A percentile compares a stretch with the other conserved stretches of the same genome.
phyloP scores from a whole-genome alignment of 2,329 filamentous ascomycete species.

The Macroventuria anomochaeta region DNA sequence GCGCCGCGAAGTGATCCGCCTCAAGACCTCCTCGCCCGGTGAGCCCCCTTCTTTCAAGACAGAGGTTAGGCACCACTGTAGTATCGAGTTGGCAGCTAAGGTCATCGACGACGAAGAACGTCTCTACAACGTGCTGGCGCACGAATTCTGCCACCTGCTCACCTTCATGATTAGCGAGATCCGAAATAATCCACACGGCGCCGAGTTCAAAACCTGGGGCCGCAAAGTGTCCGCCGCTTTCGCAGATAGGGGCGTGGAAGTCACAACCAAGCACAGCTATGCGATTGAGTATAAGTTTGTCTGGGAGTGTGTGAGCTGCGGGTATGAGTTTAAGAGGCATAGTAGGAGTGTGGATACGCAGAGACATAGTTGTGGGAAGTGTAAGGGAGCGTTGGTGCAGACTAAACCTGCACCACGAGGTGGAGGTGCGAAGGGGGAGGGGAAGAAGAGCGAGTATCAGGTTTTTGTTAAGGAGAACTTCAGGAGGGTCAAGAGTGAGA shows the following conservation, averaged over 20 bases:
- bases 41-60: conserved; percentile 29
- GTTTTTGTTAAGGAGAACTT: conserved; percentile 72
- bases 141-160: conserved; percentile 94
- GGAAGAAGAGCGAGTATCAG: conserved; percentile 60
- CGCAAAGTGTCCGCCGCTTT: conserved; percentile 63
- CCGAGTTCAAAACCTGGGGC: conserved; percentile 79
- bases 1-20: conserved; percentile 53
- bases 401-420: conserved; percentile 75
- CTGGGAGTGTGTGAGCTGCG: conserved; percentile 78
- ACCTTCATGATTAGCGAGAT: conserved; percentile 87
- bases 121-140: conserved; percentile 88
- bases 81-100: conserved; percentile 87
- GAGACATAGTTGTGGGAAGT: conserved; percentile 77
- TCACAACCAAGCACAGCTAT: conserved; percentile 91
- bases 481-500: conserved; percentile 51
- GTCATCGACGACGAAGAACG: conserved; percentile 77
- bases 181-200: conserved; percentile 79
- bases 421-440: conserved; percentile 22
- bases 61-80: conserved; percentile 66
- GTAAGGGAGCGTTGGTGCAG: conserved; percentile 73
- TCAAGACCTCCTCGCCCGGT: conserved; percentile 32
- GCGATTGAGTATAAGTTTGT: conserved; percentile 91
- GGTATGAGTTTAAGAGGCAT: conserved; percentile 78
- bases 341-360: conserved; percentile 80
- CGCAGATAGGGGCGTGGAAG: conserved; percentile 67